Base-by-base conservation (phyloP, 306 rosid species). In the Ammopiptanthus mongolicus region DNA sequence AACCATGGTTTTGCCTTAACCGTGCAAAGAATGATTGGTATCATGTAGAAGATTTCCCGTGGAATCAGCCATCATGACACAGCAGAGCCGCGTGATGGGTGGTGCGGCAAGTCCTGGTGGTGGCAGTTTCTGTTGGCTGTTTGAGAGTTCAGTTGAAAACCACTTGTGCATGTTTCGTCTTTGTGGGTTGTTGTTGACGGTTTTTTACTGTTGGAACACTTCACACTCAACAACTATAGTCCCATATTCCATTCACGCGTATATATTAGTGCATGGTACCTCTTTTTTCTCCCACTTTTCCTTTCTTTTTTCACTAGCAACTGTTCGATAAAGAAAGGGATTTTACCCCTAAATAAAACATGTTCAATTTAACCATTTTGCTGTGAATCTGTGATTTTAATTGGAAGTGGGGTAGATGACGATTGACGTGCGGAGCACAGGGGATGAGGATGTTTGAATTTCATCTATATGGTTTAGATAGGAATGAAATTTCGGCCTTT, bases 141-240 rank as follows among this genome's bases (percentile, higher is more conserved):
- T 69, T 71, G n/a, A 41, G 72, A 70, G 80, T 68, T 67, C 59
- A 65, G 74, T 62, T 59, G 5, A 60, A 70, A 48, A 39, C 86
- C 78, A 81, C 70, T 71, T 48, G 79, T 79, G 60, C 85, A 69
- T 77, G 77, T 82, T 50, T 6, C 71, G 63, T 55, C 47, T 14
- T 29, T 25, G 56, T 29, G 34, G 23, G 19, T 4, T 22, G 57
- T 61, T 6, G 56, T 59, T 7, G 83, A 69, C 76, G 70, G 83
- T 88, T 81, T 80, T 80, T 83, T 75, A 75, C 84, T 72, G 73
- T 70, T 61, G 41, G 37, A 19, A 51, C 57, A 52, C 3, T 60
- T 22, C 48, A 9, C 63, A 21, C 44, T 1, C 5, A 8, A 25
- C 47, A 3, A 10, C 15, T 11, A 11, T 0, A 48, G 28, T 13